Conservation (phyloP, 345 rosid genomes). For the Geranium brycei region DNA sequence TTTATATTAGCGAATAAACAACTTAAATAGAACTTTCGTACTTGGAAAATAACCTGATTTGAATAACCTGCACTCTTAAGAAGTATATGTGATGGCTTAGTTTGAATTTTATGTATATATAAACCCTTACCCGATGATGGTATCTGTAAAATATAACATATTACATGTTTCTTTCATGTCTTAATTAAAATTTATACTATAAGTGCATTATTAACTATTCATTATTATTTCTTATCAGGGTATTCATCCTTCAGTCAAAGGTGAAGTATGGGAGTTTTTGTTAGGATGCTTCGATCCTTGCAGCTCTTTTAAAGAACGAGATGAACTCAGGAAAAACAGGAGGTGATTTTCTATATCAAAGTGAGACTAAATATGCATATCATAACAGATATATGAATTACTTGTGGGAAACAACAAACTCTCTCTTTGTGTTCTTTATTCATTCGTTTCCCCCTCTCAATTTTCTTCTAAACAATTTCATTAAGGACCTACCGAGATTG, state of each 20-base stretch:
- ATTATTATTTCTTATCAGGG: conserved; percentile 42
- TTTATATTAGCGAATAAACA: not conserved
- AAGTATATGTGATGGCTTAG: too few species aligned
- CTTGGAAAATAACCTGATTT: too few species aligned
- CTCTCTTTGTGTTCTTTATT: too few species aligned
- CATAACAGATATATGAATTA: conserved; percentile 3
- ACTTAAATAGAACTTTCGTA: not conserved
- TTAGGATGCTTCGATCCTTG: conserved; percentile 90
- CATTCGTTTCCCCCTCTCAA: too few species aligned
- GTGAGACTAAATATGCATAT: not conserved
- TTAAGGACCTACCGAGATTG: too few species aligned
- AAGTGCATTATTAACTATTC: conserved; percentile 2
- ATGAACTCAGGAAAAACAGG: conserved; percentile 44
- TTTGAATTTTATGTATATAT: too few species aligned
- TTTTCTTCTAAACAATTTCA: too few species aligned
- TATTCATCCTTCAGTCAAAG: conserved; percentile 83
- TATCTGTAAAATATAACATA: not conserved
- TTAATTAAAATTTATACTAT: not conserved
- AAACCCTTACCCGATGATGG: not conserved
- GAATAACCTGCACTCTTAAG: not conserved
- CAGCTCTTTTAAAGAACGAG: conserved; percentile 67
- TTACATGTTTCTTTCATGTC: not conserved
- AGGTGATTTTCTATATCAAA: conserved; percentile 32
- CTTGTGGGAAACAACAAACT: not conserved
- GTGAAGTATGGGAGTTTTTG: conserved; percentile 84